These are phyloP conservation scores for Verticillium nonalfalfae DNA, from an alignment of 2,329 filamentous ascomycete genomes.

Conservation along the genomic window DNA sequence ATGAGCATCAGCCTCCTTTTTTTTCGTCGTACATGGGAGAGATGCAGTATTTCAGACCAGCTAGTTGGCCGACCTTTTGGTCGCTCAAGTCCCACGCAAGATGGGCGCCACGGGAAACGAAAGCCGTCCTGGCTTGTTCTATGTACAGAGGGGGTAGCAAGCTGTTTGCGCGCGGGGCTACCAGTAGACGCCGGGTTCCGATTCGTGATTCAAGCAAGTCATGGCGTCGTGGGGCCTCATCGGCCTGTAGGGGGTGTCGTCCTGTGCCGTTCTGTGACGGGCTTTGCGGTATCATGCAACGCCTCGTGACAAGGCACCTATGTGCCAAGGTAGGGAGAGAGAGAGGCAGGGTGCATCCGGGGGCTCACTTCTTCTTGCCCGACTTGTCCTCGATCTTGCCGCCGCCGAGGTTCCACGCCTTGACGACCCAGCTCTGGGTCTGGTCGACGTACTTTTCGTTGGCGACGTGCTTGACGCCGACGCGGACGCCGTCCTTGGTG, in stretches of 20 bases:
- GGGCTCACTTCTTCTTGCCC: not conserved
- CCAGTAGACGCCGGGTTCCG: not conserved
- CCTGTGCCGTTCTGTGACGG: too few relatives aligned
- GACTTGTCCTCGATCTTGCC: constrained; percentile 11
- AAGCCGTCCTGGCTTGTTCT: not conserved
- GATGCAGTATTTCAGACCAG: not conserved
- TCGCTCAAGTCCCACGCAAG: not conserved
- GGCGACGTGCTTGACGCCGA: constrained; percentile 63
- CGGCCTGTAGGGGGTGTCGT: too few relatives aligned
- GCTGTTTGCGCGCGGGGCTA: not conserved
- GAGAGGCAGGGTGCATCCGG: not conserved
- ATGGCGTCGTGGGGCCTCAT: not conserved
- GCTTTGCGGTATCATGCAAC: too few relatives aligned
- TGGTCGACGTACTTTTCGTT: constrained; percentile 67
- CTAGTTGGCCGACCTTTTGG: not conserved
- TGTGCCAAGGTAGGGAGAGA: too few relatives aligned
- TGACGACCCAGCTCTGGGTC: constrained; percentile 63
- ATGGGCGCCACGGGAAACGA: not conserved
- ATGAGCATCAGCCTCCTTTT: too few relatives aligned
- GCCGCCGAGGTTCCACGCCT: constrained; percentile 55
- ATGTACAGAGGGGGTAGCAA: not conserved
- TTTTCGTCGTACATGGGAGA: too few relatives aligned
- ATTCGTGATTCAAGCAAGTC: not conserved
- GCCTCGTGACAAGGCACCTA: too few relatives aligned
- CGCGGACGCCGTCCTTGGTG: constrained; percentile 66